Evolutionary conservation across 768 basidiomycete genomes (phyloP), one percentile per base, ranked within the genome.

Genomic region (Panaeolus papilionaceus): DNA sequence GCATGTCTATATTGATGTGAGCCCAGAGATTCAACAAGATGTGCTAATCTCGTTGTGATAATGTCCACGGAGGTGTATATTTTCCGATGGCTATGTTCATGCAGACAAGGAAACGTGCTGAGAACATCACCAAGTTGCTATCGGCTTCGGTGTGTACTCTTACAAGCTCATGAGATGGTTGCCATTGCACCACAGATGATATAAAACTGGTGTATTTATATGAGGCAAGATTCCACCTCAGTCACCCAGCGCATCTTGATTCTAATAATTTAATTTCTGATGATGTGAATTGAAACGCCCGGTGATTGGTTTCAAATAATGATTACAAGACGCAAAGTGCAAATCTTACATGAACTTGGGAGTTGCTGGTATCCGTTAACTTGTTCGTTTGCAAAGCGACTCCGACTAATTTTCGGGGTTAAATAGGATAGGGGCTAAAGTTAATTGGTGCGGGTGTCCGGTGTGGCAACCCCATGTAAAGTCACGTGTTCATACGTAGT

Each of bases 391-490:
- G 47, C 23, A 23, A 23, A 49, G 47, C 47, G 20, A 49, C 47
- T 49, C 47, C 47, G 47, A 49, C 47, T 49, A 49, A 49, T 18
- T 49, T 8, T 9, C 47, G 20, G 47, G 47, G 47, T 49, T 49
- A 26, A 9, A 26, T 9, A 20, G 54, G 28, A 58, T 58, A 58
- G 54, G 54, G 54, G 54, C 12, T 58, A 58, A 58, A 58, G 16
- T 58, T 58, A 58, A 58, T 58, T 58, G 54, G 54, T 37, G 26
- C 54, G 33, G 54, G 33, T 58, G 54, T 37, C 54, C 54, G 33
- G 54, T 58, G 33, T 58, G 28, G 54, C 12, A 33, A 37, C 54
- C 54, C 54, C 54, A 58, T 58, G 54, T 58, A 58, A 58, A 14
- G 54, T 58, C 54, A 58, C 28, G 54, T 58, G 54, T 1, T 28